Conservation (phyloP, 179 eudicot species). For the Silene noctiflora region DNA sequence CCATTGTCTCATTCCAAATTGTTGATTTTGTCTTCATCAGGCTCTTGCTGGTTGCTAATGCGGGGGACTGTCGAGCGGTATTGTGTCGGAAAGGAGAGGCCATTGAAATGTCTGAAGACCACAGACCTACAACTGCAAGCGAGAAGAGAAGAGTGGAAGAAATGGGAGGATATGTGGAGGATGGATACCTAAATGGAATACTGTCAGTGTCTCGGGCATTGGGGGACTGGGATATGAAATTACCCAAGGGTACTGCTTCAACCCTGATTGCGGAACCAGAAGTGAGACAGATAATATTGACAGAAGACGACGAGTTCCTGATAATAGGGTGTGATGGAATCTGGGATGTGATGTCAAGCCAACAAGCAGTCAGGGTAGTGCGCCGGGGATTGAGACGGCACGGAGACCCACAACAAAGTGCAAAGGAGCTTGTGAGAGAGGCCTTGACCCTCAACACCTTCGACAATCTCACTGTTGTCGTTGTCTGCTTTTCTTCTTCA, state of each 20-base stretch:
- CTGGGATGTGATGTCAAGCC: slow-evolving; percentile 86
- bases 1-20: neutral
- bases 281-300: slow-evolving; percentile 47
- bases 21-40: slow-evolving; percentile 27
- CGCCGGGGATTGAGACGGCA: slow-evolving; percentile 65
- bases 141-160: slow-evolving; percentile 61
- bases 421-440: slow-evolving; percentile 67
- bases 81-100: slow-evolving; percentile 78
- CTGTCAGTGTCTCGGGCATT: slow-evolving; percentile 69
- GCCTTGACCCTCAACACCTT: slow-evolving; percentile 58
- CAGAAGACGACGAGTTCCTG: slow-evolving; percentile 82
- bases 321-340: slow-evolving; percentile 81
- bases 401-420: slow-evolving; percentile 68
- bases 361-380: slow-evolving; percentile 71
- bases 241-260: slow-evolving; percentile 55
- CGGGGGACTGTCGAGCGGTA: slow-evolving; percentile 84
- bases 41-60: slow-evolving; percentile 81
- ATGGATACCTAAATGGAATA: slow-evolving; percentile 75
- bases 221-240: slow-evolving; percentile 90
- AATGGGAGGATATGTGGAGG: slow-evolving; percentile 64
- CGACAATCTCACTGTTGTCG: slow-evolving; percentile 68
- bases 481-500: slow-evolving; percentile 52
- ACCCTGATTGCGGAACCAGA: slow-evolving; percentile 81
- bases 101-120: slow-evolving; percentile 84
- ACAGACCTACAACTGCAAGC: slow-evolving; percentile 52